Evolutionary conservation across 2,329 filamentous ascomycete species (phyloP).

Genomic region (Daldinia sp.): DNA sequence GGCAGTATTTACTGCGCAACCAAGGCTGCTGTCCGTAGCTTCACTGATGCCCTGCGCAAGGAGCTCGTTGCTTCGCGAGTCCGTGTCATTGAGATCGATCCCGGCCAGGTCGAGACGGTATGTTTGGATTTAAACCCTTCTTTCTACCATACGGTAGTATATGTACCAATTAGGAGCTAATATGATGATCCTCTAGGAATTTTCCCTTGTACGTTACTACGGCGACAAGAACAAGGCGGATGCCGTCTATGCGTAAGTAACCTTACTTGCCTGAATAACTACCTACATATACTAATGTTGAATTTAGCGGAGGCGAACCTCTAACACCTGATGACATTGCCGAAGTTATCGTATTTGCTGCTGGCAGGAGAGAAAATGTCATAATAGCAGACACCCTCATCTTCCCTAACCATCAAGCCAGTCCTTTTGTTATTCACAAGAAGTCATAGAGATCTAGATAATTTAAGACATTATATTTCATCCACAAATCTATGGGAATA

Average conservation of each 20-base stretch:
- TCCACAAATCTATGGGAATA: constrained; percentile 10
- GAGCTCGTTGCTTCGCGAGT: constrained; percentile 78
- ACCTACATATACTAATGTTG: constrained; percentile 39
- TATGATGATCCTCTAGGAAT: constrained; percentile 63
- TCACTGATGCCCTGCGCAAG: constrained; percentile 77
- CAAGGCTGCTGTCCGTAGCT: constrained; percentile 79
- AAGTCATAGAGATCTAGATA: constrained; percentile 38
- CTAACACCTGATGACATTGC: constrained; percentile 83
- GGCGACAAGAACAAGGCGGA: constrained; percentile 84
- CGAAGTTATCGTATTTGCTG: constrained; percentile 80
- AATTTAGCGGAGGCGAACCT: constrained; percentile 63
- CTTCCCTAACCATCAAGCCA: constrained; percentile 79
- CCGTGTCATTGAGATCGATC: constrained; percentile 79
- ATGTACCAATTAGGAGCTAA: background rate
- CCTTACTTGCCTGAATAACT: background rate
- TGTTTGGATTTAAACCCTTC: constrained; percentile 10
- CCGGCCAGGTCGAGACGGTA: constrained; percentile 80
- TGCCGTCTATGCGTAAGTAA: constrained; percentile 71
- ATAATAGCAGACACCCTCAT: constrained; percentile 81
- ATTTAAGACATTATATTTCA: constrained; percentile 14
- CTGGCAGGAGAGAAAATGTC: constrained; percentile 83
- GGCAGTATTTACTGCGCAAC: constrained; percentile 84
- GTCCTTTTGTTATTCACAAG: constrained; percentile 48
- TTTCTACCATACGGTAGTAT: background rate
- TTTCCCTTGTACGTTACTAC: constrained; percentile 80